phyloP scores from a whole-genome alignment of 306 rosid genomes.

The Dalbergia cochinchinensis region DNA sequence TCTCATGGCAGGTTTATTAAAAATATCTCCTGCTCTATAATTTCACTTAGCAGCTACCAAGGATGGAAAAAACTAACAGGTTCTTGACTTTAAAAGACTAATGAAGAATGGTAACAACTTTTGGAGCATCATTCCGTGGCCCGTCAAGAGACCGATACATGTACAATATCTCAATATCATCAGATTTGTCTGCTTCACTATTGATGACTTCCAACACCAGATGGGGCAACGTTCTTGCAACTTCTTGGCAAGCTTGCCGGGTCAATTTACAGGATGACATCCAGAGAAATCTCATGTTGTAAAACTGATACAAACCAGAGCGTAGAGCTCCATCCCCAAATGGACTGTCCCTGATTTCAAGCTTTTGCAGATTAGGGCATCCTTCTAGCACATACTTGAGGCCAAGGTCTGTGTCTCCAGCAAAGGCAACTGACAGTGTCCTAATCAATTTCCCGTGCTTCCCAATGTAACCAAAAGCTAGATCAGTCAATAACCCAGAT shows the following conservation, averaged over 20 bases:
- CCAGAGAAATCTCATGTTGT: conserved; percentile 94
- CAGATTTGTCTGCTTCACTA: conserved; percentile 21
- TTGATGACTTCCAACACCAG: conserved; percentile 75
- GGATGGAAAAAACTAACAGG: conserved; percentile 42
- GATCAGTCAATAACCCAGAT: conserved; percentile 85
- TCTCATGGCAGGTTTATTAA: conserved; percentile 53
- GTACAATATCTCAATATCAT: conserved; percentile 42
- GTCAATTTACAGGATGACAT: conserved; percentile 79
- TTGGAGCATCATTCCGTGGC: conserved; percentile 73
- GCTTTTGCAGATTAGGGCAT: conserved; percentile 78
- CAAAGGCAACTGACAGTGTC: conserved; percentile 89
- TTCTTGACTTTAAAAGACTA: conserved; percentile 47
- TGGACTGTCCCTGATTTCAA: conserved; percentile 91
- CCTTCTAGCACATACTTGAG: conserved; percentile 79
- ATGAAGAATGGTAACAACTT: conserved; percentile 62
- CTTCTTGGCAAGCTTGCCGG: conserved; percentile 67
- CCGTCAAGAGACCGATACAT: conserved; percentile 58
- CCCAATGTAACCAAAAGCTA: conserved; percentile 76
- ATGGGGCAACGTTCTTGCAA: conserved; percentile 70
- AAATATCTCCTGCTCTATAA: conserved; percentile 48
- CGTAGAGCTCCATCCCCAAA: conserved; percentile 79
- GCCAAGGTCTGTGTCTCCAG: conserved; percentile 76
- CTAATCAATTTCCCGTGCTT: conserved; percentile 74
- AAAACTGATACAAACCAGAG: conserved; percentile 82
- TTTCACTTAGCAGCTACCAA: conserved; percentile 45